Percentiles rank a stretch among this genome's conserved stretches.
Evolutionary conservation across 225 moss, liverwort and hornwort genomes (phyloP).

Genomic region (Marchantia polymorpha): DNA sequence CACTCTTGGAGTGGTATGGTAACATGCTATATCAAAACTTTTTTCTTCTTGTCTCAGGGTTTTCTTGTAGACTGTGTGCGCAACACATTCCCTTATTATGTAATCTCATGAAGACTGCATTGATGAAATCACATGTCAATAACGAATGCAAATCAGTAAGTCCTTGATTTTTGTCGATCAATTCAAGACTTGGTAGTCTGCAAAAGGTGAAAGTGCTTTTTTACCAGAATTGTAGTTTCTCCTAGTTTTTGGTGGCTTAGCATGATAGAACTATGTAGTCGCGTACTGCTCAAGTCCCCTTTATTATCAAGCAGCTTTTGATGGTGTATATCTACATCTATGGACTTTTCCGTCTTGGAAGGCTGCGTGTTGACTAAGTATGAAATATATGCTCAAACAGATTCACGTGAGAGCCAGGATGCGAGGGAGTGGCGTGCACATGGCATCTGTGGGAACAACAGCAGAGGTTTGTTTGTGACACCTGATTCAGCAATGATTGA

Average conservation of each 20-base stretch:
- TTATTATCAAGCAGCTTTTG: neutral
- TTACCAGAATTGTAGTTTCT: no score
- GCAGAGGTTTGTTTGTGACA: slow-evolving; percentile 63
- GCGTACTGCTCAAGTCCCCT: neutral
- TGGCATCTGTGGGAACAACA: slow-evolving; percentile 91
- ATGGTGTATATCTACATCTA: neutral
- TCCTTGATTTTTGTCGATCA: no score
- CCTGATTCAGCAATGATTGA: neutral
- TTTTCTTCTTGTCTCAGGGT: no score
- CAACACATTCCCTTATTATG: no score
- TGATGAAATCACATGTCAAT: no score
- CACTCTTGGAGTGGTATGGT: slow-evolving; percentile 78
- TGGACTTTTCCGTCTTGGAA: neutral
- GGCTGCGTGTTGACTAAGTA: neutral
- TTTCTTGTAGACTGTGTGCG: no score
- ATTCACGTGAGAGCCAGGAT: slow-evolving; percentile 74
- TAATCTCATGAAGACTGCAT: no score
- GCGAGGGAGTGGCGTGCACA: slow-evolving; percentile 58
- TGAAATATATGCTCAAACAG: slow-evolving; percentile 33
- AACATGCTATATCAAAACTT: no score
- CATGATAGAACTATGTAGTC: neutral
- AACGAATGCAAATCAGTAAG: no score
- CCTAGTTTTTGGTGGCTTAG: no score
- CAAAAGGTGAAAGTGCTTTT: no score
- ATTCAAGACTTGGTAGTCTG: no score